These are phyloP conservation scores for Cercospora beticola DNA, from an alignment of 2,329 filamentous ascomycete species.

Conservation along the genomic window DNA sequence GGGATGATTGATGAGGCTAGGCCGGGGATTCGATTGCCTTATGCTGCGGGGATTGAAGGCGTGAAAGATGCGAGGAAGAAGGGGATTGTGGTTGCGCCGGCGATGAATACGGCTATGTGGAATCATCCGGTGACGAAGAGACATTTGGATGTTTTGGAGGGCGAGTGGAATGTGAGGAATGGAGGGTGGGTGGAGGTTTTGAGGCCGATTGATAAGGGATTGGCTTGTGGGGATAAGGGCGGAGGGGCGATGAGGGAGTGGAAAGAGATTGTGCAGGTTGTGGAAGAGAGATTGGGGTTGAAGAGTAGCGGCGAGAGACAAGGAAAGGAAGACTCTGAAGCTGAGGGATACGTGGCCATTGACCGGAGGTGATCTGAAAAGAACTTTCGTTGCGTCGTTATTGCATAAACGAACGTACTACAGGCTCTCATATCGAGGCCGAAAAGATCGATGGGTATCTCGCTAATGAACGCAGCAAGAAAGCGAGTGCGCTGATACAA, in stretches of 20 bases:
- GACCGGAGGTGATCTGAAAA: neutral
- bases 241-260: constrained; percentile 81
- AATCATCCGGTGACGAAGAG: constrained; percentile 74
- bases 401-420: constrained; percentile 14
- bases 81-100: constrained; percentile 71
- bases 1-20: constrained; percentile 54
- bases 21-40: constrained; percentile 27
- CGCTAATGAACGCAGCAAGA: constrained; percentile 14
- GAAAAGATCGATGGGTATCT: constrained; percentile 12
- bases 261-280: constrained; percentile 67
- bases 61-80: constrained; percentile 48
- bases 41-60: constrained; percentile 26
- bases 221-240: constrained; percentile 84
- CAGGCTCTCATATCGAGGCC: constrained; percentile 6
- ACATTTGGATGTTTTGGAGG: constrained; percentile 67
- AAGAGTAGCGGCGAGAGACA: constrained; percentile 4
- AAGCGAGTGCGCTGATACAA: constrained; percentile 8
- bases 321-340: neutral
- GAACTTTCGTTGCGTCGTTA: constrained; percentile 15
- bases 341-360: neutral
- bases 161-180: constrained; percentile 66
- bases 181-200: constrained; percentile 67
- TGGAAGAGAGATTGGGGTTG: constrained; percentile 51
- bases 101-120: constrained; percentile 94
- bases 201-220: constrained; percentile 68